Base-by-base conservation (phyloP, 805 yeast genomes). In the Candida tammaniensis region DNA sequence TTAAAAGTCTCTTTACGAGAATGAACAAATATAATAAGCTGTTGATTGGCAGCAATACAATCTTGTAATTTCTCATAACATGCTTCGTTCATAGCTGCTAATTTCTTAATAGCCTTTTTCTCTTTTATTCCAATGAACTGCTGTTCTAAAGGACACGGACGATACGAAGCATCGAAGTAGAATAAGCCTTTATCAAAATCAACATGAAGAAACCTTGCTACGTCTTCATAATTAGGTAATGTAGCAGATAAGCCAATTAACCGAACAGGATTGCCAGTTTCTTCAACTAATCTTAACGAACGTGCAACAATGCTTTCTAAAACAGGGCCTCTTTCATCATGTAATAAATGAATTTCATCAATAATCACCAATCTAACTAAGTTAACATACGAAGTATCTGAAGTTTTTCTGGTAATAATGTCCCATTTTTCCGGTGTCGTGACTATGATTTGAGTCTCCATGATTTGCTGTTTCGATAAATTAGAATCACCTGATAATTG, bases 381-480 rank as follows among this genome's bases (percentile, higher is more conserved):
- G 22, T 74, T 69, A 1, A 80, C 74, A 47, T 80, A 82, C 7
- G 40, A 35, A 16, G 82, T 74, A 2, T 76, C 65, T 40, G 85
- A 91, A 14, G 78, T 68, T 50, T 91, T 91, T 61, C 98, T 73
- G 0, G 96, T 89, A 11, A 89, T 81, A 14, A 93, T 86, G 61
- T 93, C 98, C 98, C 98, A 91, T 52, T 89, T 91, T 53, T 93
- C 98, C 0, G 98, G 98, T 0, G 98, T 91, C 0, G 96, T 86
- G 1, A 91, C 94, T 31, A 91, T 63, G 4, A 91, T 59, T 48
- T 91, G 96, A 0, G 96, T 83, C 27, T 80, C 80, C 2, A 72
- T 58, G 19, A 91, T 80, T 54, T 91, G 94, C 41, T 75, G 78
- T 47, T 76, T 80, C 2, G 88, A 79, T 39, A 91, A 60, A 33